Evolutionary conservation across 2,329 filamentous ascomycete genomes (phyloP).

Genomic region (Penicillium sclerotiorum): DNA sequence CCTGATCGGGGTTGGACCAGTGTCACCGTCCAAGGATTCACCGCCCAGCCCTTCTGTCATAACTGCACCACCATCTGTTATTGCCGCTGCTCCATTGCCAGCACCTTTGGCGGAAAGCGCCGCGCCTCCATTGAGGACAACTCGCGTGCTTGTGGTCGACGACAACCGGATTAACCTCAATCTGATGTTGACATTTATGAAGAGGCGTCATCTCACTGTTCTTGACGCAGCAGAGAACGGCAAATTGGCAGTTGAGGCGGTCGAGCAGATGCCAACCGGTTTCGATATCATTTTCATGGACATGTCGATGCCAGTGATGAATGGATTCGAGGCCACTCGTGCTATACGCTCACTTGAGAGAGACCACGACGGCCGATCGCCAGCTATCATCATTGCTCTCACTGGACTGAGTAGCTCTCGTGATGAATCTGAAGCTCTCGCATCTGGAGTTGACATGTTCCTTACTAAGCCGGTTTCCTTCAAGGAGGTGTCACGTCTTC

Average conservation of each 20-base stretch:
- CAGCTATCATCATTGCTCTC: slow-evolving; percentile 48
- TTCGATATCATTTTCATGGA: slow-evolving; percentile 54
- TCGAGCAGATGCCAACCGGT: slow-evolving; percentile 33
- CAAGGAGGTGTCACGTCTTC: slow-evolving; percentile 44
- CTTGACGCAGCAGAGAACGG: slow-evolving; percentile 48
- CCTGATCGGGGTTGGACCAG: neutral
- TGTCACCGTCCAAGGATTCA: neutral
- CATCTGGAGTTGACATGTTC: slow-evolving; percentile 50
- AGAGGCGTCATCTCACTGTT: slow-evolving; percentile 38
- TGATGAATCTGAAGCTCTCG: slow-evolving; percentile 47
- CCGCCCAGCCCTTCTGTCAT: slow-evolving; percentile 10
- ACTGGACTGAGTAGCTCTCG: slow-evolving; percentile 49
- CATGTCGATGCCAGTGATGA: slow-evolving; percentile 53
- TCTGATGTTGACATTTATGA: slow-evolving; percentile 48
- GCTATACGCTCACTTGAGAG: slow-evolving; percentile 48
- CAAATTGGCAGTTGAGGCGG: slow-evolving; percentile 45
- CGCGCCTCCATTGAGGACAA: slow-evolving; percentile 10
- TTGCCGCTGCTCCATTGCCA: slow-evolving; percentile 15
- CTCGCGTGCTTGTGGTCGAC: slow-evolving; percentile 47
- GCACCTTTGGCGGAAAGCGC: slow-evolving; percentile 15
- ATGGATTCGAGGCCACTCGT: slow-evolving; percentile 51
- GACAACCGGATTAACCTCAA: slow-evolving; percentile 51
- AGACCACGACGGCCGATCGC: slow-evolving; percentile 32
- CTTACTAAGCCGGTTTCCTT: slow-evolving; percentile 52
- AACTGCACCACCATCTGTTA: slow-evolving; percentile 6